These are phyloP conservation scores for Globisporangium nagaii DNA, from an alignment of 352 stramenopile genomes.

Conservation along the genomic window DNA sequence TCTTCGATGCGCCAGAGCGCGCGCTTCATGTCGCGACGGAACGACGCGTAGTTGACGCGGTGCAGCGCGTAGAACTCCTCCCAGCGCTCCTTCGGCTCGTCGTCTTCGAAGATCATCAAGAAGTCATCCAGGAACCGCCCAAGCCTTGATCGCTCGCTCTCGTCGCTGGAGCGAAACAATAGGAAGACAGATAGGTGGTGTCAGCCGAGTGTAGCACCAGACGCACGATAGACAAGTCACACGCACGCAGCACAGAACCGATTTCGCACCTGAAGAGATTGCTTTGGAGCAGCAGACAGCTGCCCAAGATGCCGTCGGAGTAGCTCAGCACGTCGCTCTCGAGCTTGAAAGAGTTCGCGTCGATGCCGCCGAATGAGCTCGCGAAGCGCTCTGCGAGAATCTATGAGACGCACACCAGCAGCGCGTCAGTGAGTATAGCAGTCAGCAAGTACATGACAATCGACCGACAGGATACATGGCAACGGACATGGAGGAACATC, in stretches of 20 bases:
- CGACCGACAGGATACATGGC: not conserved
- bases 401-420: slow-evolving; percentile 12
- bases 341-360: slow-evolving; percentile 61
- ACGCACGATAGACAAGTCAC: too few species aligned
- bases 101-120: slow-evolving; percentile 39
- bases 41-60: slow-evolving; percentile 31
- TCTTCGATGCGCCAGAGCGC: slow-evolving; percentile 46
- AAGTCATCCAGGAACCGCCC: slow-evolving; percentile 45
- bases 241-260: too few species aligned
- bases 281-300: slow-evolving; percentile 34
- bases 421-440: not conserved
- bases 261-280: slow-evolving; percentile 50
- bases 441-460: not conserved
- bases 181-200: not conserved
- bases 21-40: slow-evolving; percentile 70
- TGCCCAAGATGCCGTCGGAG: slow-evolving; percentile 48
- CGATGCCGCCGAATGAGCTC: slow-evolving; percentile 35
- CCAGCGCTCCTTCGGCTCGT: slow-evolving; percentile 62
- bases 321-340: slow-evolving; percentile 64
- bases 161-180: slow-evolving; percentile 9
- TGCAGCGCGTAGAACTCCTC: slow-evolving; percentile 38
- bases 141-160: slow-evolving; percentile 23
- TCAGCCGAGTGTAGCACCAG: too few species aligned
- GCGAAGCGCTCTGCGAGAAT: slow-evolving; percentile 61
- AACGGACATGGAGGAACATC: slow-evolving; percentile 55